Conservation (phyloP, 2,329 filamentous ascomycete genomes). For the Rhynchosporium graminicola region DNA sequence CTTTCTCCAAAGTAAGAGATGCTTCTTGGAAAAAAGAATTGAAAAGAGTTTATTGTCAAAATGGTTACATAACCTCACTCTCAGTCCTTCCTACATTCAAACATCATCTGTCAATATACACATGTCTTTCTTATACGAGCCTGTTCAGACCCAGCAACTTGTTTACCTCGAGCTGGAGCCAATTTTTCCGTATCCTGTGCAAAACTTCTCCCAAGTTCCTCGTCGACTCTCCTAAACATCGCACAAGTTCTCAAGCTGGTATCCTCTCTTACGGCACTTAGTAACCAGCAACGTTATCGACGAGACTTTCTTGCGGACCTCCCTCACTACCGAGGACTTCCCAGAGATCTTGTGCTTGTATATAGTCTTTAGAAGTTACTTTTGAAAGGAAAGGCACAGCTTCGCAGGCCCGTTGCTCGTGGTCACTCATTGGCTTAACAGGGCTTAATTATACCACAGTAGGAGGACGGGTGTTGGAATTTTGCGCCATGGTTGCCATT, state of each 20-base stretch:
- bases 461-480: slow-evolving; percentile 46
- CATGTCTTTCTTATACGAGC: neutral
- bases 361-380: slow-evolving; percentile 39
- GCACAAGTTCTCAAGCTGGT: slow-evolving; percentile 64
- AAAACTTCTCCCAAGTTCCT: slow-evolving; percentile 56
- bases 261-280: slow-evolving; percentile 61
- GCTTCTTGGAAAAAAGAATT: no score
- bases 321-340: slow-evolving; percentile 59
- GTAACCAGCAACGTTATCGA: slow-evolving; percentile 61
- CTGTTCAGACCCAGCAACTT: neutral
- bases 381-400: slow-evolving; percentile 49
- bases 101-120: neutral
- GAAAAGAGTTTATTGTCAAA: no score
- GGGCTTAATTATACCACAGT: slow-evolving; percentile 42
- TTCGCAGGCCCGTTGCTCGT: slow-evolving; percentile 45
- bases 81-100: neutral
- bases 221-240: slow-evolving; percentile 63
- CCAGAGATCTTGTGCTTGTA: slow-evolving; percentile 58
- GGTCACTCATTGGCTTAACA: slow-evolving; percentile 43
- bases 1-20: no score
- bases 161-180: neutral
- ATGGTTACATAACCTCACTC: no score
- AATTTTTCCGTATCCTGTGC: slow-evolving; percentile 57
- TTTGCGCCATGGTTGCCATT: slow-evolving; percentile 50
- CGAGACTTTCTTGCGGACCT: slow-evolving; percentile 55